phyloP scores from a whole-genome alignment of 2,329 filamentous ascomycete genomes.

The Onygena corvina region DNA sequence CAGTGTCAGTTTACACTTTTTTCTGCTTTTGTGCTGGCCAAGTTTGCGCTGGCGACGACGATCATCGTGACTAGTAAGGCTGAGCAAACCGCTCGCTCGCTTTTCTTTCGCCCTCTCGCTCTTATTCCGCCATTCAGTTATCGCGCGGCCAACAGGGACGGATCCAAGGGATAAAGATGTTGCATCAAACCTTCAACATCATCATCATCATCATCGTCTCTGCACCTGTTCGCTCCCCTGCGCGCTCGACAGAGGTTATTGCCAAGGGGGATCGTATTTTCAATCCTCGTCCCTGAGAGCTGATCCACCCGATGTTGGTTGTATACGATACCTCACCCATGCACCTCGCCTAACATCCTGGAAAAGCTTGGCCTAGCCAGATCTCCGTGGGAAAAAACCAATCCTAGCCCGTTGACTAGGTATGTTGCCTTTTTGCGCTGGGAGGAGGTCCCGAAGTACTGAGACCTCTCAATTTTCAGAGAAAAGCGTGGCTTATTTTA shows the following conservation, averaged over 20 bases:
- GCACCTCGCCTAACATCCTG: slow-evolving; percentile 5
- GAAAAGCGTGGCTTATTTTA: neutral
- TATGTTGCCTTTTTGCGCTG: neutral
- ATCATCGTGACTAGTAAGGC: slow-evolving; percentile 6
- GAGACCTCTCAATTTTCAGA: slow-evolving; percentile 4
- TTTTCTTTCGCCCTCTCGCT: neutral
- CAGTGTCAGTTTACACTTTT: neutral
- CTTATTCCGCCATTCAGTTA: neutral
- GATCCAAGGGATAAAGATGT: no score
- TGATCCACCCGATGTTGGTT: neutral
- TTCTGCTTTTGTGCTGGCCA: neutral
- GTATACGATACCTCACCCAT: neutral
- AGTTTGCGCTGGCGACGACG: neutral
- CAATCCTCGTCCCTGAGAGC: neutral
- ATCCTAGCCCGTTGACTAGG: neutral
- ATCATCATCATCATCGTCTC: no score
- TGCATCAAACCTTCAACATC: no score
- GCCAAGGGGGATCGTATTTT: neutral
- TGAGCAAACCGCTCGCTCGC: slow-evolving; percentile 1
- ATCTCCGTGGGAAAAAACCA: slow-evolving; percentile 3
- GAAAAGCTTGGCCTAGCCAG: slow-evolving; percentile 9
- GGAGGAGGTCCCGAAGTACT: no score
- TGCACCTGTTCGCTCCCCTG: neutral
- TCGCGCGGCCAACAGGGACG: no score
- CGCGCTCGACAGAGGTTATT: neutral